Base-by-base conservation (phyloP, 164 flowering plant genomes). In the Kingdonia uniflora region DNA sequence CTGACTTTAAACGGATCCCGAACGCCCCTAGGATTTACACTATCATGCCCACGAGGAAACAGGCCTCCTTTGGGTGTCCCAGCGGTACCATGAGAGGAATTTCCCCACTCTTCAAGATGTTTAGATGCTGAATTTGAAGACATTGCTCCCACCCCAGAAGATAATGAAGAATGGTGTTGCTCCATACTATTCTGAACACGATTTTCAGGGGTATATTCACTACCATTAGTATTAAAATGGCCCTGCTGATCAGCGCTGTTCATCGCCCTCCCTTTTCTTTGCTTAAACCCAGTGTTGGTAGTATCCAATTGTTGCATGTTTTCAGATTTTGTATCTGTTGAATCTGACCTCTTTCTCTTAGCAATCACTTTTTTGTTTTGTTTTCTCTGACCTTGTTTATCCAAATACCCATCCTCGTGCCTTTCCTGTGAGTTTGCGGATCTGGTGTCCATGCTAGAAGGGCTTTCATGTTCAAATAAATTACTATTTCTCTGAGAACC, bases 391-490 rank as follows among this genome's bases (percentile, higher is more conserved):
- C 50, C 63, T 50, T 76, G 79, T 57, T 72, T 77, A 15, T 69
- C 84, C 62, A 64, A 58, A 37, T 62, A 72, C 35, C 57, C 51
- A 23, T 64, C 1, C 50, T 83, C 85, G 58, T 58, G 71, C 54
- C 71, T 72, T 40, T 84, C 92, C 55, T 69, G 87, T 16, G 88
- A 85, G 62, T 81, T 80, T 39, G 80, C 80, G 64, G 90, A 80
- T 68, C 77, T 76, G 13, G 85, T 69, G 50, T 83, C 94, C 53
- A 81, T 58, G 65, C 86, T 81, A 41, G 87, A 77, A 48, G 84
- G 81, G 65, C 84, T 83, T 68, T 78, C 96, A 65, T 81, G 88
- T 49, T 88, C 89, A 60, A 71, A 71, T 42, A 81, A 71, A 63
- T 66, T 80, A 57, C 70, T 66, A 71, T 72, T 76, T 52, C 78